Percentiles rank a stretch among this genome's conserved stretches.
These are phyloP conservation scores for Iodosphaeria phyllophila DNA, from an alignment of 2,329 filamentous ascomycete genomes.

Conservation along the genomic window DNA sequence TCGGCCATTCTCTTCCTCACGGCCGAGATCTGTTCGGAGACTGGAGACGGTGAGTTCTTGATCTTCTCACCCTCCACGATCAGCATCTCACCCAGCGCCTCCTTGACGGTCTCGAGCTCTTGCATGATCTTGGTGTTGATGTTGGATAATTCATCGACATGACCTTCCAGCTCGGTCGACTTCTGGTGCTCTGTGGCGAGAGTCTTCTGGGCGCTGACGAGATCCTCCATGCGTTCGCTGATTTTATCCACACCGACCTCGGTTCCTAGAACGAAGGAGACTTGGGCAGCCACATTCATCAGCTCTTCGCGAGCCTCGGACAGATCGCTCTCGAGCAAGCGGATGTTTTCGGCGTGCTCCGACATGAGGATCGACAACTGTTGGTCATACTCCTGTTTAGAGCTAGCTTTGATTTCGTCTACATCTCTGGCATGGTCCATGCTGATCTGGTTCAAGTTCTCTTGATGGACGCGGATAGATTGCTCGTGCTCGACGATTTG, in stretches of 20 bases:
- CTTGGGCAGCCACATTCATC: constrained; percentile 42
- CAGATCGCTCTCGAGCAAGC: constrained; percentile 41
- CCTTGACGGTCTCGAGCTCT: constrained; percentile 43
- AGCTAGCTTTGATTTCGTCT: constrained; percentile 25
- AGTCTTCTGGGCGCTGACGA: constrained; percentile 39
- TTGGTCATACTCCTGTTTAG: constrained; percentile 35
- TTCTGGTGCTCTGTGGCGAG: constrained; percentile 40
- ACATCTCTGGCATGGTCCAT: constrained; percentile 30
- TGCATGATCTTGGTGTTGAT: constrained; percentile 41
- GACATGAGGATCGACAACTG: constrained; percentile 38
- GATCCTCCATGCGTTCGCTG: constrained; percentile 37
- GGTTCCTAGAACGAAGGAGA: constrained; percentile 39
- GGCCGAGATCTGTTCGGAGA: constrained; percentile 36
- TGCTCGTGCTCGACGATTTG: constrained; percentile 42
- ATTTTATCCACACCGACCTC: constrained; percentile 52
- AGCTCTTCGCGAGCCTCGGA: constrained; percentile 47
- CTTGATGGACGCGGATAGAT: constrained; percentile 33
- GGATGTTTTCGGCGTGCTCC: constrained; percentile 37
- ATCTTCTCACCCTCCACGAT: constrained; percentile 25
- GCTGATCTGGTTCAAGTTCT: constrained; percentile 29
- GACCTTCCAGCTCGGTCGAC: constrained; percentile 33
- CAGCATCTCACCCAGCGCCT: constrained; percentile 32
- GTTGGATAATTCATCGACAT: constrained; percentile 33
- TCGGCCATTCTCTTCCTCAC: constrained; percentile 49
- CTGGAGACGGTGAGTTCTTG: constrained; percentile 23